Conservation (phyloP, 305 asterid species). For the Solanum hybrid region DNA sequence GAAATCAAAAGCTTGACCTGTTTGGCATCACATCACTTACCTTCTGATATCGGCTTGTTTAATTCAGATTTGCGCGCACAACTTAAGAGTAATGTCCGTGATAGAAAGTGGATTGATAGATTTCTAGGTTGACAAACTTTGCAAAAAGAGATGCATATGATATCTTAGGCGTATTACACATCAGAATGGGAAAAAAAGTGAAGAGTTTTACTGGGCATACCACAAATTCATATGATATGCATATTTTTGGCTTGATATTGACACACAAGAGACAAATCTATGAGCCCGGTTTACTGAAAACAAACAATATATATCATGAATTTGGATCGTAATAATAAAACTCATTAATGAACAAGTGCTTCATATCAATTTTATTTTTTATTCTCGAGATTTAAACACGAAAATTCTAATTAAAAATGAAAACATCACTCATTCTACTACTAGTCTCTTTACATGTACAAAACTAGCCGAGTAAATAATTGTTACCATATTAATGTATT, state of each 20-base stretch:
- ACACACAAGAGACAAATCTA: not conserved
- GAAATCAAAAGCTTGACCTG: not conserved
- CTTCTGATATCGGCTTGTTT: not conserved
- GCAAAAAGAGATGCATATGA: not conserved
- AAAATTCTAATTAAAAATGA: not conserved
- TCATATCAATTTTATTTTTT: not conserved
- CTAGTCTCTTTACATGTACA: not conserved
- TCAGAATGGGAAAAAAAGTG: not conserved
- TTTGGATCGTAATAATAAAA: accelerated
- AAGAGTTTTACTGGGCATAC: not conserved
- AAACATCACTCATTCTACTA: not conserved
- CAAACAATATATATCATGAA: not conserved
- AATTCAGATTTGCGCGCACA: no score
- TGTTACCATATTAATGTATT: not conserved
- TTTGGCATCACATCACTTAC: not conserved
- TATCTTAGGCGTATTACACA: not conserved
- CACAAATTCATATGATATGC: not conserved
- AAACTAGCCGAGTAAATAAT: not conserved
- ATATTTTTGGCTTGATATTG: not conserved
- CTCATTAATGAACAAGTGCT: not conserved
- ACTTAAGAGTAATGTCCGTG: not conserved
- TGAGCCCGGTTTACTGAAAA: not conserved
- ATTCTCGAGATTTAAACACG: not conserved
- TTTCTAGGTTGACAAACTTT: not conserved
- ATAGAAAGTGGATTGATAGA: not conserved